Base-by-base conservation (phyloP, 345 rosid genomes). In the Lepidium sativum region DNA sequence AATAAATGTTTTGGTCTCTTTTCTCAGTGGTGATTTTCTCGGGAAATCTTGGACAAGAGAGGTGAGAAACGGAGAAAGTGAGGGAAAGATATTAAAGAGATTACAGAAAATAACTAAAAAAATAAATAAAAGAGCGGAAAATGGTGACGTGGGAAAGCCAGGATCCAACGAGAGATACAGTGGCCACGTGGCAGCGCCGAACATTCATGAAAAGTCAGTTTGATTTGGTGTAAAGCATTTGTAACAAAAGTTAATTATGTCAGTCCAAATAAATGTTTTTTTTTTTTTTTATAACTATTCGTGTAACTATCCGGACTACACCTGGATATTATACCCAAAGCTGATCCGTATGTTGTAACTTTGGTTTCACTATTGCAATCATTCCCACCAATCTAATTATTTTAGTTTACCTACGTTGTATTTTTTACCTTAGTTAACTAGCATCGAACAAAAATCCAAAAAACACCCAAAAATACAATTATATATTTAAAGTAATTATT, bases 141-240 rank as follows among this genome's bases (percentile, higher is more conserved):
- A 29, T 1, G 63, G 17, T 70, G 68, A 62, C 75, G 75, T 64
- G 54, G 32, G 37, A 32, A 65, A 65, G 45, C 9, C 6, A 40
- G 17, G 67, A 59, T 51, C 76, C 67, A 25, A 72, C 60, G 63
- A 58, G 15, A 16, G 3, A 2, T 25, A n/a, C 11, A 7, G 0
- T 2, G 39, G 76, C 55, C 76, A 72, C 71, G 76, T 72, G 67
- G 62, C 66, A 4, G 54, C 71, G 37, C 55, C 61, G 60, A 72
- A 55, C 16, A 6, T 8, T 39, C 52, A 51, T 56, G 65, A 65
- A 65, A 72, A 23, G 67, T 35, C 67, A 17, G 12, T 66, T 53
- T 63, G 67, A 50, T 65, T 72, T 65, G 71, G 60, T 72, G 71
- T 65, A 58, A 72, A 65, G 67, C 71, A 57, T 39, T 43, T 32